Evolutionary conservation across 371 early-diverging fungal genomes (phyloP), one percentile per base, ranked within the genome.

Genomic region (Mucor indicus): DNA sequence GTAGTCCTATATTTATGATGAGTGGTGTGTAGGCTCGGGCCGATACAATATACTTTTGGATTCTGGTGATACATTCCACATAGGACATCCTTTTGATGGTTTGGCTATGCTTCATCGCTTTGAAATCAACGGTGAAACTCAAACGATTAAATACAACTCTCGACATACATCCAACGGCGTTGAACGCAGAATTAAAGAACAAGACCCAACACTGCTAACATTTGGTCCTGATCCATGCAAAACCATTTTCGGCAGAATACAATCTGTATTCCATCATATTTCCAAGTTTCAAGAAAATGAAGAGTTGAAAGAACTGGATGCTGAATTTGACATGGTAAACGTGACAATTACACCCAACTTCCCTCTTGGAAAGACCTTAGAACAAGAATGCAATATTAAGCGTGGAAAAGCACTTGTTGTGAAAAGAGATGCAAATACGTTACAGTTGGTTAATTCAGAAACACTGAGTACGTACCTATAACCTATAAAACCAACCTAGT

Each of bases 341-440:
- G 83, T 85, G 1, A 79, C 84, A 15, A 67, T 81, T 23, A 80
- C 86, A 6, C 71, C 77, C n/a, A 79, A 81, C 50, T 85, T 81
- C 47, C 83, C 84, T 3, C 46, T 80, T 9, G 63, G 79, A 3
- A 50, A 48, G 21, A 19, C 24, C 4, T 44, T 75, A 13, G 72
- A 66, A 37, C 29, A 45, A 1, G 69, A 75, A 45, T 60, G 60
- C 0, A 68, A 68, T 1, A 47, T 72, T n/a, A 53, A 44, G 15
- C 57, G 60, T 19, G 71, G 71, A 2, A 62, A 68, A 20, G 72
- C 69, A 4, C 27, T 75, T 8, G 72, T 72, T 1, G 62, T 75
- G 1, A 72, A 75, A 36, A 69, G 79, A 20, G 84, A 83, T 44
- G 84, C 80, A 4, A 77, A 81, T 55, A 76, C 74, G 0, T 40